Percentiles rank a stretch among this genome's conserved stretches.
These are phyloP conservation scores for Pyrrhoderma lamaoense DNA, from an alignment of 1,284 basidiomycete genomes.

Conservation along the genomic window DNA sequence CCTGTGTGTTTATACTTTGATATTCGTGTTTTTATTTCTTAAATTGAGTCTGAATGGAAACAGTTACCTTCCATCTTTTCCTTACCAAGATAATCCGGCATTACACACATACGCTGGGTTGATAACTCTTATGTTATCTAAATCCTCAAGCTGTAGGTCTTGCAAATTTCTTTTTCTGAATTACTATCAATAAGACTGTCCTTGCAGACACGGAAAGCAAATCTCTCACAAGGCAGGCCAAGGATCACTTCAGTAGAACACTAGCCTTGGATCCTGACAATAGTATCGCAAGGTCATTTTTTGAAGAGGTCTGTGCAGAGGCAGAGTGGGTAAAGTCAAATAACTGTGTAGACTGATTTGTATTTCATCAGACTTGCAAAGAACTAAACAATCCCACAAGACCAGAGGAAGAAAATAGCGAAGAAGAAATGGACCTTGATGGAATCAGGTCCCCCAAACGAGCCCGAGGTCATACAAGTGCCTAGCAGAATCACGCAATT, in stretches of 20 bases:
- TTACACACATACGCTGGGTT: conserved; percentile 81
- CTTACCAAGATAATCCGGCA: conserved; percentile 73
- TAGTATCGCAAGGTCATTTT: conserved; percentile 42
- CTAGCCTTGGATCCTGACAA: conserved; percentile 53
- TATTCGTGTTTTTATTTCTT: too few species aligned
- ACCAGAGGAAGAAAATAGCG: conserved; percentile 33
- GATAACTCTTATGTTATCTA: conserved; percentile 54
- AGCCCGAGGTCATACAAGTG: not conserved
- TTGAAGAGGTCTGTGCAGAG: conserved; percentile 47
- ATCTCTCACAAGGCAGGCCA: conserved; percentile 47
- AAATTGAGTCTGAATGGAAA: not conserved
- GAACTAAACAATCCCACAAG: too few species aligned
- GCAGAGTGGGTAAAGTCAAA: conserved; percentile 20
- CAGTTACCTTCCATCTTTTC: conserved; percentile 79
- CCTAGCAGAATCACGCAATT: too few species aligned
- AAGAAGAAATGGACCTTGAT: conserved; percentile 31
- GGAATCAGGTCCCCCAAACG: conserved; percentile 1
- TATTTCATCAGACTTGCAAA: too few species aligned
- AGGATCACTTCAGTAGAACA: conserved; percentile 57
- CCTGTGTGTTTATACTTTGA: conserved; percentile 43
- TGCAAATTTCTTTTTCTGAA: too few species aligned
- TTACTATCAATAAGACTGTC: not conserved
- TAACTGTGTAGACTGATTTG: too few species aligned
- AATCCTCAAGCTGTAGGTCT: conserved; percentile 21
- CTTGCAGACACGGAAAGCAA: conserved; percentile 23